Percentiles rank a stretch among this genome's conserved stretches.
Conservation (phyloP, 495 filamentous ascomycete genomes). For the Hapsidospora chrysogenum region DNA sequence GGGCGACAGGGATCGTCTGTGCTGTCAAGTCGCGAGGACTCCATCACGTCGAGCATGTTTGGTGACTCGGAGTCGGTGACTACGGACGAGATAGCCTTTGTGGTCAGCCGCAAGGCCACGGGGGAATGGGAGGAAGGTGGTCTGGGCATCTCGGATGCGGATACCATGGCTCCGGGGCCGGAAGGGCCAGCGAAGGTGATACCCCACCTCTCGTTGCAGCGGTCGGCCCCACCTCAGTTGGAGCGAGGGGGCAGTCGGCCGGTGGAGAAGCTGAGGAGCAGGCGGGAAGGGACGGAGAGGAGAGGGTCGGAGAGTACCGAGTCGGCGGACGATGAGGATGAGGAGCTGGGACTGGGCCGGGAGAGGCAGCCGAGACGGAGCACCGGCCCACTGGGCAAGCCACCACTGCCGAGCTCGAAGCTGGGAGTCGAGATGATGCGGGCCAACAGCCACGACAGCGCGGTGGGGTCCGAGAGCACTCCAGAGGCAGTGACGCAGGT, state of each 20-base stretch:
- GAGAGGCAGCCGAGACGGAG: slow-evolving; percentile 21
- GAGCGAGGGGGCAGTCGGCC: slow-evolving; percentile 50
- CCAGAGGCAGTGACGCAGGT: slow-evolving; percentile 21
- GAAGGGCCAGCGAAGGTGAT: slow-evolving; percentile 18
- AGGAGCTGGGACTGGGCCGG: slow-evolving; percentile 54
- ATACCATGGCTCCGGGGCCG: slow-evolving; percentile 13
- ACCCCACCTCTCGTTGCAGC: slow-evolving; percentile 41
- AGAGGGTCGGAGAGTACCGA: slow-evolving; percentile 63
- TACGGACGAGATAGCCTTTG: slow-evolving; percentile 62
- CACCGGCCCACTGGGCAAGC: slow-evolving; percentile 11
- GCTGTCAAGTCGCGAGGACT: slow-evolving; percentile 67
- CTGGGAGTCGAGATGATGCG: slow-evolving; percentile 91
- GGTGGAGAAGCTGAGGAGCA: slow-evolving; percentile 60
- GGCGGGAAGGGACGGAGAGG: slow-evolving; percentile 59
- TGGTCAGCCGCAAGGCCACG: slow-evolving; percentile 48
- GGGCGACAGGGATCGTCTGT: slow-evolving; percentile 47
- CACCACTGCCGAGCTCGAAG: slow-evolving; percentile 45
- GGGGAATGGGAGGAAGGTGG: slow-evolving; percentile 60
- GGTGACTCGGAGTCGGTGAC: slow-evolving; percentile 67
- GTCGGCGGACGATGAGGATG: slow-evolving; percentile 85
- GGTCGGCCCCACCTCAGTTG: slow-evolving; percentile 51
- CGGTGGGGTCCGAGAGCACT: slow-evolving; percentile 25
- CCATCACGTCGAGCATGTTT: slow-evolving; percentile 70
- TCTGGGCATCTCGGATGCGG: slow-evolving; percentile 51
- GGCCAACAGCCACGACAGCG: slow-evolving; percentile 78